phyloP scores from a whole-genome alignment of 1,139 yeast genomes.

The Lodderomyces oxycetoniae region DNA sequence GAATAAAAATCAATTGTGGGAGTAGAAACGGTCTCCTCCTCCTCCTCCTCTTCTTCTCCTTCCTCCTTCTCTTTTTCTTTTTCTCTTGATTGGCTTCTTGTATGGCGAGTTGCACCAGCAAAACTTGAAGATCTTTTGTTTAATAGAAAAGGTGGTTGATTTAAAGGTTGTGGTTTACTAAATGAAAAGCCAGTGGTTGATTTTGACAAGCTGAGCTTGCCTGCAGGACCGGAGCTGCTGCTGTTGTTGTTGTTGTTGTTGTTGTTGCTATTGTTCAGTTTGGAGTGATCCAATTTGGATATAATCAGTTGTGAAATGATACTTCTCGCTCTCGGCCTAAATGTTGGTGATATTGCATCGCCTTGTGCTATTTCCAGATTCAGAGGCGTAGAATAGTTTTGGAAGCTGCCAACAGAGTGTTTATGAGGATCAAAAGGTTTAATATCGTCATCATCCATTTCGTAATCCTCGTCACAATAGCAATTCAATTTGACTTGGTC shows the following conservation, averaged over 20 bases:
- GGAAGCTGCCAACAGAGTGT: not conserved
- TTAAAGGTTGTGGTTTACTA: not conserved
- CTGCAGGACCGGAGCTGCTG: conserved; percentile 1
- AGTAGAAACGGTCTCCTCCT: not conserved
- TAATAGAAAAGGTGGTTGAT: conserved; percentile 3
- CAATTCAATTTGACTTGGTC: conserved; percentile 27
- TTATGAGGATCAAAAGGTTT: not conserved
- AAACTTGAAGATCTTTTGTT: conserved; percentile 12
- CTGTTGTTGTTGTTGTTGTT: not conserved
- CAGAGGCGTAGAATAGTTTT: conserved; percentile 2
- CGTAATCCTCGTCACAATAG: conserved; percentile 15
- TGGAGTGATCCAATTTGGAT: conserved; percentile 16
- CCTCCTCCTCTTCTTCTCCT: not conserved
- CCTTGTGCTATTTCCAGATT: not conserved
- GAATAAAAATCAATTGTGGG: conserved; percentile 26
- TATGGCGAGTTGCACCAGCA: conserved; percentile 13
- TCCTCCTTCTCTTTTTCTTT: not conserved
- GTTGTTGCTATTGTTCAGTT: conserved; percentile 2
- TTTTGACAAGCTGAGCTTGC: not conserved
- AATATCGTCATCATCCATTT: conserved; percentile 4
- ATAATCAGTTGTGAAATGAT: conserved; percentile 24
- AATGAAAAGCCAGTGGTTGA: not conserved
- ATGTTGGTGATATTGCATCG: conserved; percentile 1
- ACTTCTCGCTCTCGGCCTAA: conserved; percentile 21
- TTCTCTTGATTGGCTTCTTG: conserved; percentile 1